Evolutionary conservation across 805 yeast species (phyloP), one percentile per base, ranked within the genome.

Genomic region (Yamadazyma sp.): DNA sequence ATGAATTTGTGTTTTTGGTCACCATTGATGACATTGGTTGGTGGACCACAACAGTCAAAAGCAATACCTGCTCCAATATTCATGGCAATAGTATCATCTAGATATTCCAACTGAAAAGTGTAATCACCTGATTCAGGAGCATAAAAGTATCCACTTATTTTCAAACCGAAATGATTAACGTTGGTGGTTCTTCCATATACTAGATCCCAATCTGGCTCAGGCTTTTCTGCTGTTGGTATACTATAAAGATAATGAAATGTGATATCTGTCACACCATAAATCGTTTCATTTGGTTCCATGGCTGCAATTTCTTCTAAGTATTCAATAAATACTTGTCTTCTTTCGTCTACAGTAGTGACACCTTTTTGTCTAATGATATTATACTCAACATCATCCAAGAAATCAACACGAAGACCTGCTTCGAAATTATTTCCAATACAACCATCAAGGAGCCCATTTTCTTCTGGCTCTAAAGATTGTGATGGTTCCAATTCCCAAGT

Each of bases 111-210:
- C 12, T 7, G 6, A 14, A 33, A 36, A 6, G 31, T 30, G 15
- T 23, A 36, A 21, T 23, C 7, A 10, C 33, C 38, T 10, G 25
- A 6, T 22, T 13, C 12, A 7, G 8, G 10, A 8, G 36, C 42
- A 31, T 49, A 8, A 43, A 48, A 25, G 47, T 45, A 21, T 40
- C 49, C 47, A 23, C 35, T 21, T 2, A 22, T 22, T 25, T 21
- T 34, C 23, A 35, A 17, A 22, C 30, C 39, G 18, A 34, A 30
- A 22, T 23, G 7, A 9, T 22, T 5, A 4, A 17, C 11, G n/a
- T 35, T 17, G 15, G 19, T 35, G 4, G 8, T 10, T 15, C 33
- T 33, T 15, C 39, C 42, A 25, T 36, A 39, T 4, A 35, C 26
- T 22, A 9, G 23, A 27, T 17, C 20, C n/a, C n/a, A n/a, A n/a